Conservation (phyloP, 2,329 filamentous ascomycete species). For the Trichoderma sp. region DNA sequence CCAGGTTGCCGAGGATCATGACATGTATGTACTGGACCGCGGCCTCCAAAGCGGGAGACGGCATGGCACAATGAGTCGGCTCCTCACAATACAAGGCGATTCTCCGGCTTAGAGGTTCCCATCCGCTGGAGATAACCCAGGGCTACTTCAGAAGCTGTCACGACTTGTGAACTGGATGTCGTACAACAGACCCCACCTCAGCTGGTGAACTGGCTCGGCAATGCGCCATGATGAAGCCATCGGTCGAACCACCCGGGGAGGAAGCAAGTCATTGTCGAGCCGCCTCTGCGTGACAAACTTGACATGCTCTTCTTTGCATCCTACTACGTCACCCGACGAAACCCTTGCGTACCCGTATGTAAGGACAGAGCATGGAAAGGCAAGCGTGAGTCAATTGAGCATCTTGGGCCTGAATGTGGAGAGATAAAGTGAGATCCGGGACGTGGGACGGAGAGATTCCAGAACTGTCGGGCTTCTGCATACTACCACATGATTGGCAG, state of each 20-base stretch:
- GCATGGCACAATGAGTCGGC: not conserved
- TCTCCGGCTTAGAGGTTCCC: not conserved
- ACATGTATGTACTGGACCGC: not conserved
- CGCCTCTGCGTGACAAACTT: not conserved
- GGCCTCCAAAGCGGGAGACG: not conserved
- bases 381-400: conserved; percentile 3
- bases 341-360: conserved; percentile 9
- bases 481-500: not conserved
- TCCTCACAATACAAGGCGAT: not conserved
- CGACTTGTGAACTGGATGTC: not conserved
- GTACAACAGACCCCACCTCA: conserved; percentile 9
- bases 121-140: not conserved
- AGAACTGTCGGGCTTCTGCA: conserved; percentile 7
- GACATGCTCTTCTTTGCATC: not conserved
- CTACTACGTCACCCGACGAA: conserved; percentile 21
- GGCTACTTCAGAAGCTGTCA: not conserved
- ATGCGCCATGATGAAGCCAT: conserved; percentile 16
- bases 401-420: conserved; percentile 13
- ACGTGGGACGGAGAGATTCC: conserved; percentile 7
- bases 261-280: not conserved
- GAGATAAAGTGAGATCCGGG: conserved; percentile 4
- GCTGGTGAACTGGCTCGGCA: not conserved
- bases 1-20: conserved; percentile 15
- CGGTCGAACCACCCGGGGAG: not conserved
- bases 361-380: conserved; percentile 6